These are phyloP conservation scores for Pelargonium australe DNA, from an alignment of 441 rosid species.

Conservation along the genomic window DNA sequence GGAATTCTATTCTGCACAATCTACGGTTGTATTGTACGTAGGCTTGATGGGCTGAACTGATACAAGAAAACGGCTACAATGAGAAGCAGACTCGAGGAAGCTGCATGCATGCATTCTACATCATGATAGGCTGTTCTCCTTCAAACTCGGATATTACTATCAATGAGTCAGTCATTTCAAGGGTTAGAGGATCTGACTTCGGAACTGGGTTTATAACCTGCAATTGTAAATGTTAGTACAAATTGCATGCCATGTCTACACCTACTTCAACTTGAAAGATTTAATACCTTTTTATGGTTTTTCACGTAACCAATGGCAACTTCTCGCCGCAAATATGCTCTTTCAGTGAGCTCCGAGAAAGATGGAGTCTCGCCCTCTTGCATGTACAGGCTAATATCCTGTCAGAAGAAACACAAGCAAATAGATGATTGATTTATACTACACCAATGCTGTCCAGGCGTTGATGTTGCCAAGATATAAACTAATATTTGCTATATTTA, in stretches of 20 bases:
- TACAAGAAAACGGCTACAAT: slow-evolving; percentile 1
- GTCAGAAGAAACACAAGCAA: slow-evolving; percentile 16
- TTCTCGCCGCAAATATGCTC: slow-evolving; percentile 72
- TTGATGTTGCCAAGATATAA: neutral
- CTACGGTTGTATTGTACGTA: too few species aligned
- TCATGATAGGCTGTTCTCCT: slow-evolving; percentile 56
- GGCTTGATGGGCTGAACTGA: neutral
- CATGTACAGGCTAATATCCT: slow-evolving; percentile 83
- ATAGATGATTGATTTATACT: neutral
- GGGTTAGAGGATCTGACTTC: slow-evolving; percentile 58
- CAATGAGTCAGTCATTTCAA: slow-evolving; percentile 50
- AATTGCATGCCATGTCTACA: neutral
- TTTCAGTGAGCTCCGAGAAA: slow-evolving; percentile 70
- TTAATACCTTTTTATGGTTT: slow-evolving; percentile 53
- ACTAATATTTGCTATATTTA: neutral
- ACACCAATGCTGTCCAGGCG: neutral
- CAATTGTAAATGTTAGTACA: neutral
- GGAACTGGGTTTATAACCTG: slow-evolving; percentile 82
- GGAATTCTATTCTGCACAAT: too few species aligned
- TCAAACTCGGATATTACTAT: slow-evolving; percentile 94
- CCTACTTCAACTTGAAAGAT: neutral
- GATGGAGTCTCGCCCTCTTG: slow-evolving; percentile 79
- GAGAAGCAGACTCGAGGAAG: slow-evolving; percentile 5
- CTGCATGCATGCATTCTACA: slow-evolving; percentile 8
- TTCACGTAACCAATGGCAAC: slow-evolving; percentile 87